Percentiles rank a stretch among this genome's conserved stretches.
phyloP scores from a whole-genome alignment of 306 rosid species.

The Heteromeles arbutifolia region DNA sequence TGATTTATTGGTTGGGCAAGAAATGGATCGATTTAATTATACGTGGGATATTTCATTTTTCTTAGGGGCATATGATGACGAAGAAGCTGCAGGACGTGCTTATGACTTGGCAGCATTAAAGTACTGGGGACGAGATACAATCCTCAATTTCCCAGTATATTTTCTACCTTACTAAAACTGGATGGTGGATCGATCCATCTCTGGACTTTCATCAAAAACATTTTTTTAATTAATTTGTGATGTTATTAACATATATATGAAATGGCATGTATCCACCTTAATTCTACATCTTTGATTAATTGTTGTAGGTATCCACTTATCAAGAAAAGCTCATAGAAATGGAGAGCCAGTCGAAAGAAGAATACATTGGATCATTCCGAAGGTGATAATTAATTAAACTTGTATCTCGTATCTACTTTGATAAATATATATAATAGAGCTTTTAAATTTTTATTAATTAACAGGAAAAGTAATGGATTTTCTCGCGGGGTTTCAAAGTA shows the following conservation, averaged over 20 bases:
- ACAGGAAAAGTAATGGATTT: slow-evolving; percentile 94
- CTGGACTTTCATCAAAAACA: not conserved
- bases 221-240: not conserved
- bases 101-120: slow-evolving; percentile 99
- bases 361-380: slow-evolving; percentile 84
- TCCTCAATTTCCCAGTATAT: slow-evolving; percentile 77
- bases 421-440: not conserved
- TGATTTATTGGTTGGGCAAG: not conserved
- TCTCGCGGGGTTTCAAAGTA: slow-evolving; percentile 95
- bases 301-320: slow-evolving; percentile 51
- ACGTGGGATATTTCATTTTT: slow-evolving; percentile 16
- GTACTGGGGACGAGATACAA: slow-evolving; percentile 89
- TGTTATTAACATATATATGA: not conserved
- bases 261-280: not conserved
- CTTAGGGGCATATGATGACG: slow-evolving; percentile 88
- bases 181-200: not conserved
- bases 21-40: not conserved
- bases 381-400: slow-evolving; percentile 34
- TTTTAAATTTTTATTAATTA: not conserved
- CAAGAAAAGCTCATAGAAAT: slow-evolving; percentile 63
- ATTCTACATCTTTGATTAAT: not conserved
- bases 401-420: not conserved
- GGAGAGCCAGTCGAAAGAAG: slow-evolving; percentile 86
- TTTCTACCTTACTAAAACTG: not conserved
- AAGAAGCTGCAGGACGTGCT: slow-evolving; percentile 95